Conservation (phyloP, 2,329 filamentous ascomycete genomes). For the Trichoderma harzianum region DNA sequence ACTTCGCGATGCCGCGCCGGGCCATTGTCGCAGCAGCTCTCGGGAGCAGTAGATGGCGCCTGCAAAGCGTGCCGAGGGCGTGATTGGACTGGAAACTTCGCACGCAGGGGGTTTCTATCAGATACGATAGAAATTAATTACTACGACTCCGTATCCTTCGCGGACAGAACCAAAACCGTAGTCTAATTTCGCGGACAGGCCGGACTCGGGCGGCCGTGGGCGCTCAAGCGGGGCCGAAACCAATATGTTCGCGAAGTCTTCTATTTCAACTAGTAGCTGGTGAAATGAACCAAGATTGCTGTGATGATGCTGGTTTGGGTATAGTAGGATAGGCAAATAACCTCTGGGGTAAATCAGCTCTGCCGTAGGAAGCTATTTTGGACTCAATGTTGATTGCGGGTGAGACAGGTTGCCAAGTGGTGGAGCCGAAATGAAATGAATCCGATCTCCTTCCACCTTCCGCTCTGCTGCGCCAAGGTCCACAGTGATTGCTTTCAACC, state of each 20-base stretch:
- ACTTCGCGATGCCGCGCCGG: background rate
- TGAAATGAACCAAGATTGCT: slow-evolving; percentile 1
- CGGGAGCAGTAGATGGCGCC: background rate
- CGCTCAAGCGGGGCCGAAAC: slow-evolving; percentile 1
- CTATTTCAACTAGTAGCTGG: slow-evolving; percentile 9
- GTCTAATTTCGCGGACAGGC: slow-evolving; percentile 24
- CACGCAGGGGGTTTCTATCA: slow-evolving; percentile 17
- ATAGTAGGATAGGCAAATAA: slow-evolving; percentile 11
- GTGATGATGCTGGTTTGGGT: slow-evolving; percentile 14
- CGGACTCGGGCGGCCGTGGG: slow-evolving; percentile 5
- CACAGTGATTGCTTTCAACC: slow-evolving; percentile 10
- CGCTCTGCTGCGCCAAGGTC: slow-evolving; percentile 2
- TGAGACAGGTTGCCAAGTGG: background rate
- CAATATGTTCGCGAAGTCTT: slow-evolving; percentile 4
- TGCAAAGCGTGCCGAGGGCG: background rate
- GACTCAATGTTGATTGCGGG: background rate
- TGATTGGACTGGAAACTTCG: slow-evolving; percentile 5
- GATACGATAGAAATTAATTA: slow-evolving; percentile 16
- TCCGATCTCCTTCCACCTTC: slow-evolving; percentile 11
- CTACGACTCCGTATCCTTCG: background rate
- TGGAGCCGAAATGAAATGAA: slow-evolving; percentile 17
- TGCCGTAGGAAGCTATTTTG: slow-evolving; percentile 2
- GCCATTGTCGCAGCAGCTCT: slow-evolving; percentile 5
- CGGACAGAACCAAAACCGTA: slow-evolving; percentile 4
- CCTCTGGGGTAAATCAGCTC: slow-evolving; percentile 7